A percentile compares a stretch with the other conserved stretches of the same genome.
phyloP scores from a whole-genome alignment of 2,329 filamentous ascomycete genomes.

The Penicillium sp. region DNA sequence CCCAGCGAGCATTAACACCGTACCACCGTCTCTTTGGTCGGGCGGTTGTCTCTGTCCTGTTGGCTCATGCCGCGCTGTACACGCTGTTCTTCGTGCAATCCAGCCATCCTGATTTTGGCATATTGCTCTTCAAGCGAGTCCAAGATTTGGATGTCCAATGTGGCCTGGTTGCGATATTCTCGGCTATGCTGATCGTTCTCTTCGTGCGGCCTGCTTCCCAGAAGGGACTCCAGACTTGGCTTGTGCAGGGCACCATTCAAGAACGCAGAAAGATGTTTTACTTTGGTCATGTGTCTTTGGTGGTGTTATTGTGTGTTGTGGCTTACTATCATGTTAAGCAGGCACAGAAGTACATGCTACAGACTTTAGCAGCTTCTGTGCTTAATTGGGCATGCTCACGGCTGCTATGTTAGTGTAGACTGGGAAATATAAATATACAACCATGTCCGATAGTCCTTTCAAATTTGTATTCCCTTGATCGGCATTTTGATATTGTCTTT shows the following conservation, averaged over 20 bases:
- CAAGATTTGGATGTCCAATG: slow-evolving; percentile 57
- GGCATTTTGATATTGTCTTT: neutral
- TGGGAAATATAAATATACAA: neutral
- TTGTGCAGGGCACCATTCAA: slow-evolving; percentile 19
- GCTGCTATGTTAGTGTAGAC: slow-evolving; percentile 2
- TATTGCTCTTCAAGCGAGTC: slow-evolving; percentile 53
- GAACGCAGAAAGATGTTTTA: slow-evolving; percentile 52
- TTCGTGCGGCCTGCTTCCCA: slow-evolving; percentile 42
- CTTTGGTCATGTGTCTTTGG: slow-evolving; percentile 53
- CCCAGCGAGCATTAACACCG: slow-evolving; percentile 56
- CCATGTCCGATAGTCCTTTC: neutral
- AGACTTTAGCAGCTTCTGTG: slow-evolving; percentile 48
- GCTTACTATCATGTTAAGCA: slow-evolving; percentile 57
- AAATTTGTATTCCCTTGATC: neutral
- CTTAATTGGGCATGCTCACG: slow-evolving; percentile 41
- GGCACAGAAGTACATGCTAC: slow-evolving; percentile 53
- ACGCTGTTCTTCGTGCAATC: slow-evolving; percentile 56
- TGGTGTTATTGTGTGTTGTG: slow-evolving; percentile 48
- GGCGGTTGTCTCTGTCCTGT: slow-evolving; percentile 52
- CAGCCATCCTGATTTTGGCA: slow-evolving; percentile 35
- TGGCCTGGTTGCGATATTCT: slow-evolving; percentile 51
- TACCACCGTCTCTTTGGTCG: slow-evolving; percentile 59
- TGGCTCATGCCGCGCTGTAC: slow-evolving; percentile 55
- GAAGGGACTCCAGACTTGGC: slow-evolving; percentile 13
- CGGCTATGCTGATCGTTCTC: slow-evolving; percentile 48